Evolutionary conservation across 1,284 basidiomycete genomes (phyloP).

Genomic region (Cryptococcus sp.): DNA sequence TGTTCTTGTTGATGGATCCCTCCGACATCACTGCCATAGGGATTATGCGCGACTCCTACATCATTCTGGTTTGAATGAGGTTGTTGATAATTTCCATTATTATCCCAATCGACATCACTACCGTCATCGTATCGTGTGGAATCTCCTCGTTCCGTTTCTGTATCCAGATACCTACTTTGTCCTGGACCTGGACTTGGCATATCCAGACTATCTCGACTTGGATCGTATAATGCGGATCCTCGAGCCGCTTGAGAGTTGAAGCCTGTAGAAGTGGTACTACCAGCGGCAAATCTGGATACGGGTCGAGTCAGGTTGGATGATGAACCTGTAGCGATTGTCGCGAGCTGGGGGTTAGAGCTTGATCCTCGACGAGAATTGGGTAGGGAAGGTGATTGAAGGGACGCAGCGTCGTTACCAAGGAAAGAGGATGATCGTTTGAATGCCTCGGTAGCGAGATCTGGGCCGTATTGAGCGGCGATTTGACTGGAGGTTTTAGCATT

Average conservation of each 20-base stretch:
- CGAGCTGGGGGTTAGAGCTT: slow-evolving; percentile 3
- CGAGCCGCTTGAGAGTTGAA: neutral
- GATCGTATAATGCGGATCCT: neutral
- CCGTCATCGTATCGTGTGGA: too few species aligned
- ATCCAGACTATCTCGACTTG: neutral
- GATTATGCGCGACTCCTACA: too few species aligned
- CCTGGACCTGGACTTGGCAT: too few species aligned
- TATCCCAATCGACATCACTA: too few species aligned
- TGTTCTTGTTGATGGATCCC: too few species aligned
- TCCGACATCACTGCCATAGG: too few species aligned
- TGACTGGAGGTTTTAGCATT: slow-evolving; percentile 25
- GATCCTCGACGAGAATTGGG: slow-evolving; percentile 10
- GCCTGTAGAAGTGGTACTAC: neutral
- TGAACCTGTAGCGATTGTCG: neutral
- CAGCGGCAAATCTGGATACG: neutral
- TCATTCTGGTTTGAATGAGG: too few species aligned
- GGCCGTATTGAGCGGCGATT: slow-evolving; percentile 46
- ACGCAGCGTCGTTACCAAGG: slow-evolving; percentile 9
- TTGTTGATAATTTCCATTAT: too few species aligned
- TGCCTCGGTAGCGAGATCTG: slow-evolving; percentile 39
- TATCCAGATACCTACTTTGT: too few species aligned
- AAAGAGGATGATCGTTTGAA: slow-evolving; percentile 36
- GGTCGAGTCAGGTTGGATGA: neutral
- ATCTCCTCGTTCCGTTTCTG: too few species aligned
- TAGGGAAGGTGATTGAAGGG: slow-evolving; percentile 5